Percentiles rank a stretch among this genome's conserved stretches.
Evolutionary conservation across 371 early-diverging fungal species (phyloP).

Genomic region (Mortierella sp.): DNA sequence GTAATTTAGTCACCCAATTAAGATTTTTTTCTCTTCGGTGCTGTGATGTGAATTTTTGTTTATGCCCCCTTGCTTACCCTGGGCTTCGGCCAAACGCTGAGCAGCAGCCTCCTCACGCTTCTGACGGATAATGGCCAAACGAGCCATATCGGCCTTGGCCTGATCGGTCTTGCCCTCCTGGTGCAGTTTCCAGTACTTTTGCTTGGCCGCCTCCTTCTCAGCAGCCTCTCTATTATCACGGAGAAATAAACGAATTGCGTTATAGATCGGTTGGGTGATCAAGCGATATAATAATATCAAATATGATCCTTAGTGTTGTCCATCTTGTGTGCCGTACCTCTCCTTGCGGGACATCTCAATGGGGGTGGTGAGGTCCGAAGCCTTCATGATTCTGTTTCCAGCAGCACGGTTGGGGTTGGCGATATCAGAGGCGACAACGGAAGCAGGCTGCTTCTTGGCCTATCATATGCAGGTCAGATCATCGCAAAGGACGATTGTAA

Average conservation of each 20-base stretch:
- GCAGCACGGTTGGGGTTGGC: constrained; percentile 64
- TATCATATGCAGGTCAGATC: neutral
- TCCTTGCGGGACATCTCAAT: constrained; percentile 64
- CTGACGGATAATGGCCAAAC: constrained; percentile 75
- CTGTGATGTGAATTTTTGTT: neutral
- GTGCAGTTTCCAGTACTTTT: constrained; percentile 73
- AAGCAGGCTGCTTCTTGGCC: constrained; percentile 36
- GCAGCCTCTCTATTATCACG: constrained; percentile 58
- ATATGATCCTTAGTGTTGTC: too few species aligned
- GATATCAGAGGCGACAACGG: constrained; percentile 32
- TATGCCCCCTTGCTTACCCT: constrained; percentile 56
- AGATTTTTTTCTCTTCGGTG: neutral
- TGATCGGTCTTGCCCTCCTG: constrained; percentile 80
- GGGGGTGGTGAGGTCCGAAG: constrained; percentile 59
- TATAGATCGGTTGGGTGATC: neutral
- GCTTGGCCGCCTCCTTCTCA: constrained; percentile 71
- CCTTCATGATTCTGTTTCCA: constrained; percentile 58
- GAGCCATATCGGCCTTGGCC: constrained; percentile 75
- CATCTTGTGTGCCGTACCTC: constrained; percentile 48
- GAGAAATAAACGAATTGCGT: neutral
- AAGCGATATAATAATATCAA: too few species aligned
- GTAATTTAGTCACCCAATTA: constrained; percentile 19
- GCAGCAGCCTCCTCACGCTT: constrained; percentile 77
- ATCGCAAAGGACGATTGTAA: too few species aligned
- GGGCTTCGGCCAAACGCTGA: constrained; percentile 64